A percentile compares a stretch with the other conserved stretches of the same genome.
These are phyloP conservation scores for Chloranthus sessilifolius DNA, from an alignment of 164 flowering plant species.

Conservation along the genomic window DNA sequence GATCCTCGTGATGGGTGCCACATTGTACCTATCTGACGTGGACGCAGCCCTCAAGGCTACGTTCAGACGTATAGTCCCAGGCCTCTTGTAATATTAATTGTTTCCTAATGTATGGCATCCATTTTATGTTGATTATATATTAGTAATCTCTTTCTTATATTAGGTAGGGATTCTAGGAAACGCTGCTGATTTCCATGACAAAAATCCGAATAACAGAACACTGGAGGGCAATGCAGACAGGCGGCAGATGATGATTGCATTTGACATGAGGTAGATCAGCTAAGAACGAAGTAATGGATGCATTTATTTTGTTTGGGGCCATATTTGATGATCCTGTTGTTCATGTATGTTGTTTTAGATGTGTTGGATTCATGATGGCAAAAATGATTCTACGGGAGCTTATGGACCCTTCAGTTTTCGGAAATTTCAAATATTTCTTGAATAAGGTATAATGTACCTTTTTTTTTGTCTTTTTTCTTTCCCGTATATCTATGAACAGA, in stretches of 20 bases:
- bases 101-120: no score
- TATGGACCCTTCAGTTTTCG: constrained; percentile 73
- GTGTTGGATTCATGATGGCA: constrained; percentile 98
- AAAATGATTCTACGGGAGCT: constrained; percentile 93
- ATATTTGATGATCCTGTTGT: constrained; percentile 6
- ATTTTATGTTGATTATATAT: no score
- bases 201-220: constrained; percentile 25
- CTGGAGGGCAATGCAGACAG: constrained; percentile 47
- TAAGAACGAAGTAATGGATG: not conserved
- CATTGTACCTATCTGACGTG: no score
- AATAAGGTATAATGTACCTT: constrained; percentile 47
- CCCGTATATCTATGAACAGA: no score
- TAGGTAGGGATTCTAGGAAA: constrained; percentile 97
- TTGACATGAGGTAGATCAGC: constrained; percentile 83
- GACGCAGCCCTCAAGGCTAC: no score
- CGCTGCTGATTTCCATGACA: constrained; percentile 80
- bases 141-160: no score
- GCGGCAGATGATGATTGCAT: constrained; percentile 95
- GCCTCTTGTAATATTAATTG: no score
- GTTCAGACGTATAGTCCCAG: no score
- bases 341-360: constrained; percentile 39
- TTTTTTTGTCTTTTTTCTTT: not conserved
- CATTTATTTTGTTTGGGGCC: not conserved
- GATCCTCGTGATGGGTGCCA: no score
- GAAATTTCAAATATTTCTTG: constrained; percentile 78